Evolutionary conservation across 2,329 filamentous ascomycete species (phyloP), one percentile per base, ranked within the genome.

Genomic region (Ophiocordyceps polyrhachis-furcata): DNA sequence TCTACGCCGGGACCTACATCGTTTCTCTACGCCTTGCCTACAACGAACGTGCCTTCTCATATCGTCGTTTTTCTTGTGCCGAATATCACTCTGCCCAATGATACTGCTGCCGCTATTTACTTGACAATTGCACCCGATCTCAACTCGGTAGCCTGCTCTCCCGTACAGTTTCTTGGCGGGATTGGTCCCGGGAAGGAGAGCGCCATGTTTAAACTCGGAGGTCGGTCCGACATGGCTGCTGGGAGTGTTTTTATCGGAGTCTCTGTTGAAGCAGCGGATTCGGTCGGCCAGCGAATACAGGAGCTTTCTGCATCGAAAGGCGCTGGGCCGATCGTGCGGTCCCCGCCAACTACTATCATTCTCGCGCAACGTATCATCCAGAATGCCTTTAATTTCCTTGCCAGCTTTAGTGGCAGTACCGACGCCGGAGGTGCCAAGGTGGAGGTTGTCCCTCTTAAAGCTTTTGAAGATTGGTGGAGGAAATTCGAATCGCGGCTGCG

Each of bases 401-500:
- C 89, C 4, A 83, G 86, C 54, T 96, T 93, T 67, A 84, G 81
- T 48, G 76, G 77, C 35, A 71, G 73, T 46, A 68, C 69, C 2
- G 70, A 70, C 2, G 65, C 67, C 23, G 71, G 68, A 2, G 82
- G 82, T 35, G 31, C 13, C 13, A 35, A 35, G 0, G 74, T 82
- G 41, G 89, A 96, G 59, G 82, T 93, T 13, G 84, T 98, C 21
- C 88, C 91, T n/a, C 64, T 98, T 50, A 91, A 84, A 64, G 85
- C 83, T 5, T 98, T 98, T 60, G 82, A 93, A 64, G 86, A 93
- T 47, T 98, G 93, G 91, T 98, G 93, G 91, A 74, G 71, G 48
- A 96, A 95, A 63, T 98, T 98, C 64, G 89, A 98, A 67, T 75
- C 76, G 49, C 81, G 79, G 57, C 74, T 98, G 37, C 81, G 88